These are phyloP conservation scores for Celoporthe dispersa DNA, from an alignment of 2,329 filamentous ascomycete species.

Conservation along the genomic window DNA sequence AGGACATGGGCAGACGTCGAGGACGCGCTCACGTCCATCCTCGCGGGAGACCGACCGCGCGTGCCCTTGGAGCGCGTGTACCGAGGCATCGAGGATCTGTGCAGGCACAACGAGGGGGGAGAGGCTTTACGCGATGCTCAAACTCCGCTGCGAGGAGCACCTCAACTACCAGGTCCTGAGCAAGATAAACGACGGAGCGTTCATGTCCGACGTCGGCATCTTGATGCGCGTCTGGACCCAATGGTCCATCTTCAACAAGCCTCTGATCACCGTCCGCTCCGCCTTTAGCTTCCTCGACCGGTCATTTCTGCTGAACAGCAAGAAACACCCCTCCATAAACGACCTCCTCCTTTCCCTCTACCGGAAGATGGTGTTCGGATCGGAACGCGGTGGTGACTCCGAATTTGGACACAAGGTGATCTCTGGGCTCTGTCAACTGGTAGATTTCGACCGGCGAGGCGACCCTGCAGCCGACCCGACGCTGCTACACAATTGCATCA, in stretches of 20 bases:
- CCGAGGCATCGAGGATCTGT: slow-evolving; percentile 88
- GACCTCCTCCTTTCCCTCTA: slow-evolving; percentile 82
- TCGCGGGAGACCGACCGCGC: slow-evolving; percentile 65
- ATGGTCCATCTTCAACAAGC: slow-evolving; percentile 78
- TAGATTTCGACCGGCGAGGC: slow-evolving; percentile 71
- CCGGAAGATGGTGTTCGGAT: slow-evolving; percentile 58
- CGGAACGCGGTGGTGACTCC: slow-evolving; percentile 29
- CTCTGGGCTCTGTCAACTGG: slow-evolving; percentile 73
- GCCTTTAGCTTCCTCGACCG: slow-evolving; percentile 95
- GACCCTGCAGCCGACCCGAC: slow-evolving; percentile 60
- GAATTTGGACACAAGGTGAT: slow-evolving; percentile 41
- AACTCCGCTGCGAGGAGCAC: slow-evolving; percentile 68
- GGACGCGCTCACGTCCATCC: slow-evolving; percentile 73
- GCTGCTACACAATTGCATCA: slow-evolving; percentile 75
- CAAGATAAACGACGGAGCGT: slow-evolving; percentile 54
- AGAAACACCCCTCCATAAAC: slow-evolving; percentile 72
- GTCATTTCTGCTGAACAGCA: slow-evolving; percentile 79
- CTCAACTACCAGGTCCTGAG: slow-evolving; percentile 65
- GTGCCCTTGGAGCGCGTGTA: slow-evolving; percentile 88
- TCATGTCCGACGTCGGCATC: slow-evolving; percentile 63
- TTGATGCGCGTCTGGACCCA: slow-evolving; percentile 58
- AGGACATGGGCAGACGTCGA: slow-evolving; percentile 77
- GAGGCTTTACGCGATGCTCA: slow-evolving; percentile 69
- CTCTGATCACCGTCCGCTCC: slow-evolving; percentile 75
- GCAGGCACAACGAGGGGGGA: slow-evolving; percentile 75